Percentiles rank a stretch among this genome's conserved stretches.
Evolutionary conservation across 345 rosid species (phyloP).

Genomic region (Angophora floribunda): DNA sequence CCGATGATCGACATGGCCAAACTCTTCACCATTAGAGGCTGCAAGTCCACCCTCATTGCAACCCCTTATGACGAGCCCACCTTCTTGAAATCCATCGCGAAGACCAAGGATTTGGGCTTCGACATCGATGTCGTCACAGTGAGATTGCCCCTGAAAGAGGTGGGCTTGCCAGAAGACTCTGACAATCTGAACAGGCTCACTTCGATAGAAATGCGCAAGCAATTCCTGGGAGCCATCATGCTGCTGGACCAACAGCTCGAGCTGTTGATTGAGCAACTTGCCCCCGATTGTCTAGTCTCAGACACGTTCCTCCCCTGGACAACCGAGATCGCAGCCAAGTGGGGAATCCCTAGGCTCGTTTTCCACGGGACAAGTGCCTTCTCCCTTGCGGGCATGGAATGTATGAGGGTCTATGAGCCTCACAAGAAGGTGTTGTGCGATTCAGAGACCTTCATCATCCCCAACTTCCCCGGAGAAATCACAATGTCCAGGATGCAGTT

Average conservation of each 20-base stretch:
- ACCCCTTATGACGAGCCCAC: slow-evolving; percentile 10
- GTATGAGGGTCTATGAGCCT: not conserved
- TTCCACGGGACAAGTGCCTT: slow-evolving; percentile 24
- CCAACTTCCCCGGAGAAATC: not conserved
- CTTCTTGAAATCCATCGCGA: not conserved
- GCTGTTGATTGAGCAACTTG: not conserved
- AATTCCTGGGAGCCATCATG: not conserved
- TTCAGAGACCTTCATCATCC: slow-evolving; percentile 8
- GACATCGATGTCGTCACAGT: slow-evolving; percentile 4
- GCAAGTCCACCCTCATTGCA: not conserved
- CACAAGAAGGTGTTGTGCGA: slow-evolving; percentile 8
- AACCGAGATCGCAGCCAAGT: slow-evolving; percentile 5
- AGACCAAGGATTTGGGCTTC: not conserved
- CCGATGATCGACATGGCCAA: no score
- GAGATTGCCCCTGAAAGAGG: slow-evolving; percentile 8
- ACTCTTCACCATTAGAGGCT: no score
- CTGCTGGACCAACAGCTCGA: slow-evolving; percentile 17
- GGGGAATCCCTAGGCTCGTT: slow-evolving; percentile 17
- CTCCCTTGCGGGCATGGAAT: not conserved
- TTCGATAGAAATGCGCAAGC: not conserved
- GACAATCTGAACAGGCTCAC: not conserved
- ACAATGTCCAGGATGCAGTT: slow-evolving; percentile 6
- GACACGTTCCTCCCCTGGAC: slow-evolving; percentile 8
- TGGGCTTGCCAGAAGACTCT: slow-evolving; percentile 13
- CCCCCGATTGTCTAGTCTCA: slow-evolving; percentile 14